Evolutionary conservation across 805 yeast species (phyloP).

Genomic region (Pichia scutulata): DNA sequence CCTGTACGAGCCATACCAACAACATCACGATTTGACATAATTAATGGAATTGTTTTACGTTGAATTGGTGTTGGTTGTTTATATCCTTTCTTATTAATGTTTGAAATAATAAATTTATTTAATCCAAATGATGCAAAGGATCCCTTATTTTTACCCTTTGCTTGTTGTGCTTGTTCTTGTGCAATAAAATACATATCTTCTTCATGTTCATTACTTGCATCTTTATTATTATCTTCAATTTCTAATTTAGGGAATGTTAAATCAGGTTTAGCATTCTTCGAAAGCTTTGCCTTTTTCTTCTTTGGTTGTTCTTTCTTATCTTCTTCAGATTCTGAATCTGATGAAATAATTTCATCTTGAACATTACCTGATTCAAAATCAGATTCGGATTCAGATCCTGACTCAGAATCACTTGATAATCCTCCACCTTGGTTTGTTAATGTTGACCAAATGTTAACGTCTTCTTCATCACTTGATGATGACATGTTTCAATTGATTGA

Average conservation of each 20-base stretch:
- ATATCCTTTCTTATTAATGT: slow-evolving; percentile 78
- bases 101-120: slow-evolving; percentile 59
- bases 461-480: slow-evolving; percentile 22
- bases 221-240: slow-evolving; percentile 32
- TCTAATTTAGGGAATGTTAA: slow-evolving; percentile 34
- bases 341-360: slow-evolving; percentile 47
- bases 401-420: neutral
- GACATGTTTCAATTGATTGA: neutral
- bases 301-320: slow-evolving; percentile 12
- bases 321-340: slow-evolving; percentile 24
- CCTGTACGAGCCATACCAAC: slow-evolving; percentile 99
- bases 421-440: slow-evolving; percentile 21
- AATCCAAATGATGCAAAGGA: slow-evolving; percentile 88
- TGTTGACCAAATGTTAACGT: slow-evolving; percentile 53
- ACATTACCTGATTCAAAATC: slow-evolving; percentile 21
- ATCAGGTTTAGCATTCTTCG: slow-evolving; percentile 3
- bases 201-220: slow-evolving; percentile 8
- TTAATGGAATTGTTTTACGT: slow-evolving; percentile 87
- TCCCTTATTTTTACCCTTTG: slow-evolving; percentile 57
- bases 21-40: slow-evolving; percentile 82
- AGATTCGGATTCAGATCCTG: slow-evolving; percentile 1
- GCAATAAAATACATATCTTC: slow-evolving; percentile 14
- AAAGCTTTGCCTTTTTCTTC: slow-evolving; percentile 6
- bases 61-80: slow-evolving; percentile 97
- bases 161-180: slow-evolving; percentile 13